These are phyloP conservation scores for Ochetophila trinervis DNA, from an alignment of 306 rosid genomes.

Conservation along the genomic window DNA sequence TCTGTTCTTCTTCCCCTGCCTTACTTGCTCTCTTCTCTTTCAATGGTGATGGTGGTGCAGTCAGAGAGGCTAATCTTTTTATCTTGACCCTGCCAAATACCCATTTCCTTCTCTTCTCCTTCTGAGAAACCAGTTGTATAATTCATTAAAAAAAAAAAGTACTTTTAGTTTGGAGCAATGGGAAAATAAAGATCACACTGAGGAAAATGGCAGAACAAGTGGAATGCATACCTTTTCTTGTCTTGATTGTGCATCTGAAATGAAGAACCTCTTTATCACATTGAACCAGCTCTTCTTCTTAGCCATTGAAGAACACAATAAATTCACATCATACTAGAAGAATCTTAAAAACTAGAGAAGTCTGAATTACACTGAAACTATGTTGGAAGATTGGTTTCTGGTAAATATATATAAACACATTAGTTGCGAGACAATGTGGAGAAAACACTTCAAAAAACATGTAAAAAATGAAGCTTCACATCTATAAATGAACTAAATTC, in stretches of 20 bases:
- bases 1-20: constrained; percentile 62
- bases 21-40: constrained; percentile 27
- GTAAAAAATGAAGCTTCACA: too few species aligned
- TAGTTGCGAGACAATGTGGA: too few species aligned
- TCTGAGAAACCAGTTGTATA: constrained; percentile 21
- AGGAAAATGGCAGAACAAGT: constrained; percentile 2
- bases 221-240: constrained; percentile 54
- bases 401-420: not conserved
- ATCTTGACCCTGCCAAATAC: constrained; percentile 56
- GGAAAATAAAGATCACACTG: constrained; percentile 14
- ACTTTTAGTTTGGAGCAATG: not conserved
- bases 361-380: constrained; percentile 25
- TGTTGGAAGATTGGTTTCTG: constrained; percentile 14
- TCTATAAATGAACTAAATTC: not conserved
- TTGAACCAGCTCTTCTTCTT: constrained; percentile 79
- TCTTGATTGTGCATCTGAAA: constrained; percentile 51
- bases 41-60: constrained; percentile 36
- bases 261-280: constrained; percentile 66
- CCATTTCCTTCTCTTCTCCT: constrained; percentile 84
- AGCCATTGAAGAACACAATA: constrained; percentile 49
- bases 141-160: constrained; percentile 4
- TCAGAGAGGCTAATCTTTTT: constrained; percentile 52
- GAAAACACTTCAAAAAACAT: too few species aligned
- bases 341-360: not conserved
- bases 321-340: constrained; percentile 12